Evolutionary conservation across 768 basidiomycete species (phyloP).

Genomic region (Mycena amicta): DNA sequence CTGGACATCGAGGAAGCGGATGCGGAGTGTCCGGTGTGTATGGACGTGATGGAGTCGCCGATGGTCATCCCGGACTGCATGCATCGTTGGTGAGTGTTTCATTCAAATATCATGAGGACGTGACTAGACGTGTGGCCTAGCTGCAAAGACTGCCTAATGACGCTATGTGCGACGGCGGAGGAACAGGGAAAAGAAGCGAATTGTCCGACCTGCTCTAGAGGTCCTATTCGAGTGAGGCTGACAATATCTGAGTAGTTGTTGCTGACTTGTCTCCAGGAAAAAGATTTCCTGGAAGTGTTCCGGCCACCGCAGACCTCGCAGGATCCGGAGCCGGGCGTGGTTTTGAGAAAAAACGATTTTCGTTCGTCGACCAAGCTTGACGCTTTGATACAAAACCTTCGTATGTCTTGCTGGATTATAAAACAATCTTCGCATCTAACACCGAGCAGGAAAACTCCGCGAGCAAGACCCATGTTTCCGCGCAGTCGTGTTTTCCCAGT

Average conservation of each 20-base stretch:
- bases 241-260: not conserved
- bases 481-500: slow-evolving; percentile 89
- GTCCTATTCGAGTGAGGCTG: slow-evolving; percentile 58
- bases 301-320: slow-evolving; percentile 41
- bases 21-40: slow-evolving; percentile 79
- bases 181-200: slow-evolving; percentile 69
- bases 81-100: slow-evolving; percentile 65
- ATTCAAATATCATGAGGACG: not conserved
- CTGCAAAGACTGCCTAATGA: slow-evolving; percentile 89
- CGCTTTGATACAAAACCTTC: slow-evolving; percentile 74
- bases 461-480: slow-evolving; percentile 77
- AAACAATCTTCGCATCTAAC: not conserved
- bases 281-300: slow-evolving; percentile 66
- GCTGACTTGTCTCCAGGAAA: slow-evolving; percentile 42
- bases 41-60: slow-evolving; percentile 73
- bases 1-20: slow-evolving; percentile 52
- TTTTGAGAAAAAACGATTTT: slow-evolving; percentile 80
- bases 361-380: slow-evolving; percentile 89
- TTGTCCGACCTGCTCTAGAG: slow-evolving; percentile 81
- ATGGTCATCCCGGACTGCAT: slow-evolving; percentile 75
- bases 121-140: slow-evolving; percentile 37
- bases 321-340: slow-evolving; percentile 44
- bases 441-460: slow-evolving; percentile 53
- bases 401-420: slow-evolving; percentile 38
- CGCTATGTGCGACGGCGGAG: slow-evolving; percentile 67